These are phyloP conservation scores for Trichoderma brevicompactum DNA, from an alignment of 2,329 filamentous ascomycete species.

Conservation along the genomic window DNA sequence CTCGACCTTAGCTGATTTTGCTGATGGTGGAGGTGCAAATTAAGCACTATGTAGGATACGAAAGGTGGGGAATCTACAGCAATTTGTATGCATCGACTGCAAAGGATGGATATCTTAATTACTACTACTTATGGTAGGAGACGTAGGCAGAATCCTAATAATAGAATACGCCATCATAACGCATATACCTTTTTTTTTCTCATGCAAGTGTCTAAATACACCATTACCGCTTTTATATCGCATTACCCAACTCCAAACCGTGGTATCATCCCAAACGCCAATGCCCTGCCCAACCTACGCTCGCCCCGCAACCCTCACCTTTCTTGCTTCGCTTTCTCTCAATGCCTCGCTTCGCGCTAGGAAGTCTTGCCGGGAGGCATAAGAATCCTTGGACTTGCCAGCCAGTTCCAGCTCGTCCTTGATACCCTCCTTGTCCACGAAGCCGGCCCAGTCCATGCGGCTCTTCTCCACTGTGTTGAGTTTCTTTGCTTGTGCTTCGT, in stretches of 20 bases:
- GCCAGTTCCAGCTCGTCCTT: slow-evolving; percentile 69
- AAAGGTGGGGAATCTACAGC: background rate
- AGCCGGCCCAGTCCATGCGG: slow-evolving; percentile 73
- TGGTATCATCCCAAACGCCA: slow-evolving; percentile 32
- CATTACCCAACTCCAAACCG: background rate
- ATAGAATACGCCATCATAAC: background rate
- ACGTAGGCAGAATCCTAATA: no score
- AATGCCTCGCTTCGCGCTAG: slow-evolving; percentile 66
- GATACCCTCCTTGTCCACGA: slow-evolving; percentile 72
- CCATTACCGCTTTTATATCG: background rate
- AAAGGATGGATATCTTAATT: no score
- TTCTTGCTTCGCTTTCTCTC: slow-evolving; percentile 63
- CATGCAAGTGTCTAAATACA: background rate
- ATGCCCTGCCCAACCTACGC: slow-evolving; percentile 32
- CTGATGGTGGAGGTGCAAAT: background rate
- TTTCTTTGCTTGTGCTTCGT: slow-evolving; percentile 61
- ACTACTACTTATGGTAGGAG: no score
- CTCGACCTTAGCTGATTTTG: slow-evolving; percentile 17
- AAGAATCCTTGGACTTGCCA: slow-evolving; percentile 67
- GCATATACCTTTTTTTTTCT: background rate
- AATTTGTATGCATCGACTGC: no score
- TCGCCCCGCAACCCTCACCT: slow-evolving; percentile 53
- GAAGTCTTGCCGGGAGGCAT: slow-evolving; percentile 66
- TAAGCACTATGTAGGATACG: background rate
- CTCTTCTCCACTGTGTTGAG: slow-evolving; percentile 74